Percentiles rank a stretch among this genome's conserved stretches.
These are phyloP conservation scores for Brasenia schreberi DNA, from an alignment of 164 flowering plant species.

Conservation along the genomic window DNA sequence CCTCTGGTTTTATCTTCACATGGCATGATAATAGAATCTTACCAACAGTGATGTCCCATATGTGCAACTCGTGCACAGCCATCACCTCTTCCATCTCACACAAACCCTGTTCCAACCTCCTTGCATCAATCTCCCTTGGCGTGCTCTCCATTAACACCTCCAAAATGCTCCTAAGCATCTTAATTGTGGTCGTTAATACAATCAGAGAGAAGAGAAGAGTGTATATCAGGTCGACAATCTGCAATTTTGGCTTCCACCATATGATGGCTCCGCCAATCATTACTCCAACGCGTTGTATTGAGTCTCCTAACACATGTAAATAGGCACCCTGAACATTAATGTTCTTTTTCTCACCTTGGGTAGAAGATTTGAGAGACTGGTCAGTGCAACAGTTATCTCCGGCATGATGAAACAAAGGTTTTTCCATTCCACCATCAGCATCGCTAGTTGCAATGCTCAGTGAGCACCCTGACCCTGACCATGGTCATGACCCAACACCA, in stretches of 20 bases:
- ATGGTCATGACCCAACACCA: constrained; percentile 34
- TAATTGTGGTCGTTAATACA: constrained; percentile 13
- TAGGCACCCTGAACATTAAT: constrained; percentile 17
- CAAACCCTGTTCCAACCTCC: constrained; percentile 9
- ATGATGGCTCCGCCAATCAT: constrained; percentile 15
- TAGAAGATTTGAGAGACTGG: neutral
- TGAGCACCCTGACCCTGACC: constrained; percentile 12
- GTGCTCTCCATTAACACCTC: constrained; percentile 19
- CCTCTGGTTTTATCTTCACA: constrained; percentile 9
- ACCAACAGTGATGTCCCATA: constrained; percentile 17
- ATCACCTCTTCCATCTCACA: constrained; percentile 14
- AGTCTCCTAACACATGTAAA: constrained; percentile 14
- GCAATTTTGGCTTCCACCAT: constrained; percentile 18
- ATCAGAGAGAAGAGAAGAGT: constrained; percentile 16
- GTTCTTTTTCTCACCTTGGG: constrained; percentile 2
- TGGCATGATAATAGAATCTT: constrained; percentile 18
- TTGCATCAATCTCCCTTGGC: constrained; percentile 14
- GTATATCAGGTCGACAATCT: constrained; percentile 12
- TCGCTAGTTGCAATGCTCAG: neutral
- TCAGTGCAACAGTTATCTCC: neutral
- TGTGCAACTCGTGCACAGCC: constrained; percentile 15
- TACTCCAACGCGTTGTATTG: constrained; percentile 8
- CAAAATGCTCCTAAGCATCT: constrained; percentile 7
- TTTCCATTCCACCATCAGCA: neutral
- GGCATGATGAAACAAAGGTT: constrained; percentile 1